phyloP scores from a whole-genome alignment of 2,329 filamentous ascomycete genomes.

The Capronia coronata region DNA sequence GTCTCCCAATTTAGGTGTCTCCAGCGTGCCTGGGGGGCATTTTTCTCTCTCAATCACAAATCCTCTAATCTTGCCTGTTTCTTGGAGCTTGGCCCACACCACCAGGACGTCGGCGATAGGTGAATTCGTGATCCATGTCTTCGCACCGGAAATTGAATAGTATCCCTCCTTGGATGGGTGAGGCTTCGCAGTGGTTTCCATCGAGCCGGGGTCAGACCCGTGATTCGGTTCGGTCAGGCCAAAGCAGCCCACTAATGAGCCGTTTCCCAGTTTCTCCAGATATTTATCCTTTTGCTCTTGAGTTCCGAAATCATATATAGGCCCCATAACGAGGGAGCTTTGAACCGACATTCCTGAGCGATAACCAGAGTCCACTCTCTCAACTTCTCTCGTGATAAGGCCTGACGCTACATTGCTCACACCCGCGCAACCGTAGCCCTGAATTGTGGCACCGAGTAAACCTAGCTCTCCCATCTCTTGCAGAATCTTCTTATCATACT shows the following conservation, averaged over 20 bases:
- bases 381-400: slow-evolving; percentile 81
- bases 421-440: slow-evolving; percentile 83
- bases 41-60: slow-evolving; percentile 82
- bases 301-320: slow-evolving; percentile 81
- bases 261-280: slow-evolving; percentile 72
- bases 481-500: slow-evolving; percentile 79
- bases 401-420: slow-evolving; percentile 83
- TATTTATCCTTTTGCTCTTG: slow-evolving; percentile 80
- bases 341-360: slow-evolving; percentile 90
- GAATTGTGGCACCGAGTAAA: slow-evolving; percentile 76
- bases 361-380: slow-evolving; percentile 86
- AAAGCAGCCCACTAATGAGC: slow-evolving; percentile 76
- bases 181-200: slow-evolving; percentile 80
- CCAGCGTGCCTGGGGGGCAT: slow-evolving; percentile 79
- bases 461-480: slow-evolving; percentile 89
- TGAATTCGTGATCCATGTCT: slow-evolving; percentile 95
- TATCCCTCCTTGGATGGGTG: slow-evolving; percentile 80
- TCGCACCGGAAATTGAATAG: slow-evolving; percentile 69
- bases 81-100: slow-evolving; percentile 88
- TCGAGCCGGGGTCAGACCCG: slow-evolving; percentile 81
- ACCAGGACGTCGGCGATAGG: slow-evolving; percentile 79
- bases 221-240: slow-evolving; percentile 90
- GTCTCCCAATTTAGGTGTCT: slow-evolving; percentile 87
- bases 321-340: slow-evolving; percentile 87
- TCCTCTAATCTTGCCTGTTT: slow-evolving; percentile 87